Evolutionary conservation across 2,329 filamentous ascomycete species (phyloP).

Genomic region (Plenodomus biglobosus): DNA sequence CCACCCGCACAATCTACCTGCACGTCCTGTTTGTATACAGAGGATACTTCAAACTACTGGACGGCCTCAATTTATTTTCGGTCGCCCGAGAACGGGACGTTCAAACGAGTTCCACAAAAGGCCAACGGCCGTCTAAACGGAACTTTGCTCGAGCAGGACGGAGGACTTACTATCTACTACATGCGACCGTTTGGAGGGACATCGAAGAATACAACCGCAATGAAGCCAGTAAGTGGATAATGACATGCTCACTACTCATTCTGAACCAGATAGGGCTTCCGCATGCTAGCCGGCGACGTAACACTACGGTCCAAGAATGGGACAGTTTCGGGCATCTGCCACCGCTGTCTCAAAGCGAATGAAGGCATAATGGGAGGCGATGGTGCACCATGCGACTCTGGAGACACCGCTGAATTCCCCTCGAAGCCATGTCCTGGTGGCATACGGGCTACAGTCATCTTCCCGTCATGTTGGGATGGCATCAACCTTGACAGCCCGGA

Average conservation of each 20-base stretch:
- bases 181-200: conserved; percentile 63
- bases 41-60: conserved; percentile 39
- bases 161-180: conserved; percentile 64
- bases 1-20: conserved; percentile 29
- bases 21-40: conserved; percentile 35
- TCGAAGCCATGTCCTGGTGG: conserved; percentile 78
- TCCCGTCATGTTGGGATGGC: conserved; percentile 74
- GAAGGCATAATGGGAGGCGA: conserved; percentile 10
- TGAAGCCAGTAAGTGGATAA: conserved; percentile 5
- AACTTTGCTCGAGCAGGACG: conserved; percentile 26
- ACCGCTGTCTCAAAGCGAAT: conserved; percentile 17
- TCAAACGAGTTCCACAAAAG: conserved; percentile 35
- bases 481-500: conserved; percentile 53
- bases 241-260: background rate
- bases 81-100: conserved; percentile 38
- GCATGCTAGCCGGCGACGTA: conserved; percentile 32
- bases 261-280: conserved; percentile 16
- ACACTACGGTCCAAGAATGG: conserved; percentile 16
- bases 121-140: conserved; percentile 25
- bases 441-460: conserved; percentile 68
- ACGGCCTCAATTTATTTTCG: conserved; percentile 37
- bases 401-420: conserved; percentile 44
- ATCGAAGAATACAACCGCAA: conserved; percentile 12
- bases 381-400: conserved; percentile 28
- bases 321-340: conserved; percentile 37